These are phyloP conservation scores for Debaryomyces subglobosus DNA, from an alignment of 1,139 yeast species.

Conservation along the genomic window DNA sequence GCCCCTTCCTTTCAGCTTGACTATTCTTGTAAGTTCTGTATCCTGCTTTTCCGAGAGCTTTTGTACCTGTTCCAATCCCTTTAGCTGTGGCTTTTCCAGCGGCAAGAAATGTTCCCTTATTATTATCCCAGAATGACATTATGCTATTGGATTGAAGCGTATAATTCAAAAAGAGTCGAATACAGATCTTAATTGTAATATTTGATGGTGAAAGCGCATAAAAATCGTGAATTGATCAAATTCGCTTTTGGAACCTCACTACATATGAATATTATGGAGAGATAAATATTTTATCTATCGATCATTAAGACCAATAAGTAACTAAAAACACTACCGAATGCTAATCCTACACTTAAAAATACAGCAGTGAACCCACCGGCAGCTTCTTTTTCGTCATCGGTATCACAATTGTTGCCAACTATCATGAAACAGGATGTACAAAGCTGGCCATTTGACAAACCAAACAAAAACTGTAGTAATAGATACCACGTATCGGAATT, in stretches of 20 bases:
- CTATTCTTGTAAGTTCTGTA: slow-evolving; percentile 49
- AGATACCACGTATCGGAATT: slow-evolving; percentile 71
- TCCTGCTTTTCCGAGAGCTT: slow-evolving; percentile 53
- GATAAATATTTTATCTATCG: slow-evolving; percentile 13
- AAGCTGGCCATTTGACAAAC: slow-evolving; percentile 85
- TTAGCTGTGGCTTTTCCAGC: slow-evolving; percentile 50
- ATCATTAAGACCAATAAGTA: slow-evolving; percentile 57
- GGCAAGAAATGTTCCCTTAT: slow-evolving; percentile 50
- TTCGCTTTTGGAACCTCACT: neutral
- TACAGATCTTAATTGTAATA: neutral
- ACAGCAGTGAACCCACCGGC: slow-evolving; percentile 93
- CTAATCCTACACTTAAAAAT: slow-evolving; percentile 72
- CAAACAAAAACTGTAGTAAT: slow-evolving; percentile 72
- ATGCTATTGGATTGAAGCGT: neutral
- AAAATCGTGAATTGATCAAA: slow-evolving; percentile 1
- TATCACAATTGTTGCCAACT: slow-evolving; percentile 61
- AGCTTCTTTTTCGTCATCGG: slow-evolving; percentile 76
- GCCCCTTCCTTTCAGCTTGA: slow-evolving; percentile 31
- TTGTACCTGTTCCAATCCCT: slow-evolving; percentile 55
- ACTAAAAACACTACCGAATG: slow-evolving; percentile 76
- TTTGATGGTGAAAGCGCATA: neutral
- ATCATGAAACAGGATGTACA: slow-evolving; percentile 82
- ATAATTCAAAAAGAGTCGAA: neutral
- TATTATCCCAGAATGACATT: slow-evolving; percentile 57
- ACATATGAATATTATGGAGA: neutral